phyloP scores from a whole-genome alignment of 345 rosid genomes.

The Nephelium lappaceum region DNA sequence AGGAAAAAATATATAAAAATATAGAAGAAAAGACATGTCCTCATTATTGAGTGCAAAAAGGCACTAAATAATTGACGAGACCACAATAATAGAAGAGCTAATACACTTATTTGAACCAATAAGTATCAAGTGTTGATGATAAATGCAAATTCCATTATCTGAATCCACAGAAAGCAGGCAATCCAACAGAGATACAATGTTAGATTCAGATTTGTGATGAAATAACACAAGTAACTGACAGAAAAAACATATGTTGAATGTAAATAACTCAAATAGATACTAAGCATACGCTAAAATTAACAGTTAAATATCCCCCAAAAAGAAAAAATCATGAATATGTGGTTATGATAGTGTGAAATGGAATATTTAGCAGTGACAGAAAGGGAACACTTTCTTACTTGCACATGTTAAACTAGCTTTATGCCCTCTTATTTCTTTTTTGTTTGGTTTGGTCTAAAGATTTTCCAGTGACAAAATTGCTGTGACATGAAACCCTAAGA shows the following conservation, averaged over 20 bases:
- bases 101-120: neutral
- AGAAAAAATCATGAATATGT: neutral
- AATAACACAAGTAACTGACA: neutral
- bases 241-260: neutral
- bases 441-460: neutral
- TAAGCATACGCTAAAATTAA: neutral
- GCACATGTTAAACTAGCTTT: conserved; percentile 7
- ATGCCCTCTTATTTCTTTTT: neutral
- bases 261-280: neutral
- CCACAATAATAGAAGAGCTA: neutral
- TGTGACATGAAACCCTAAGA: conserved; percentile 37
- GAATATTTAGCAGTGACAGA: conserved; percentile 18
- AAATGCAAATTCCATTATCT: conserved; percentile 9
- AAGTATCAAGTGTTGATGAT: neutral
- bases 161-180: conserved; percentile 12
- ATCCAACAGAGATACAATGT: neutral
- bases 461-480: conserved; percentile 14
- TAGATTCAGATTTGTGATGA: neutral
- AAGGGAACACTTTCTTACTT: conserved; percentile 16
- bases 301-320: neutral
- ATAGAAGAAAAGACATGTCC: neutral
- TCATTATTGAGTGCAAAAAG: neutral
- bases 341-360: neutral
- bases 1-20: neutral
- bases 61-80: neutral